A percentile compares a stretch with the other conserved stretches of the same genome.
These are phyloP conservation scores for Nannizziopsis barbatae DNA, from an alignment of 2,329 filamentous ascomycete species.

Conservation along the genomic window DNA sequence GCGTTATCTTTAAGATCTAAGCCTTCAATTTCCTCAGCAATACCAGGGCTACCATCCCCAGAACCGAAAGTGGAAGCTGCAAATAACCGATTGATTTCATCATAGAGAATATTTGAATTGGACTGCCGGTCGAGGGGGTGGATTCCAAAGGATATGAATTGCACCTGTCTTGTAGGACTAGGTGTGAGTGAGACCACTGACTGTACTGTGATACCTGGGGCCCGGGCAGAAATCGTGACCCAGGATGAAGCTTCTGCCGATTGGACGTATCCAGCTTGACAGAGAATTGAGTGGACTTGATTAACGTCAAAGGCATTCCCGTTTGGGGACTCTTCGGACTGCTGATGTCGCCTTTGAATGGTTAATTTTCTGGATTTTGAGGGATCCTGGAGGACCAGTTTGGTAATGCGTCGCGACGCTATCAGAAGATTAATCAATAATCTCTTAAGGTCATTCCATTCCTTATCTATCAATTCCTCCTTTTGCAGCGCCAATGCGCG, in stretches of 20 bases:
- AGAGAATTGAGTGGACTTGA: constrained; percentile 45
- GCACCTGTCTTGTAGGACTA: constrained; percentile 57
- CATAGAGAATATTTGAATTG: constrained; percentile 57
- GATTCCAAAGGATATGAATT: constrained; percentile 74
- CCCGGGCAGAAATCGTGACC: constrained; percentile 59
- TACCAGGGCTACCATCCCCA: constrained; percentile 34
- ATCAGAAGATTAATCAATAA: constrained; percentile 56
- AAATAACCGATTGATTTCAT: constrained; percentile 69
- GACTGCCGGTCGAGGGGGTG: constrained; percentile 47
- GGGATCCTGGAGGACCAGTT: constrained; percentile 49
- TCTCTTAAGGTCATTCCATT: constrained; percentile 55
- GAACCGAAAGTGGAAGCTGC: constrained; percentile 63
- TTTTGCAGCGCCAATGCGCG: constrained; percentile 47
- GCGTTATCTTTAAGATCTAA: constrained; percentile 26
- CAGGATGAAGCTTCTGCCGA: constrained; percentile 47
- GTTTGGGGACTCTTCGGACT: neutral
- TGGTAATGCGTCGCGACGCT: constrained; percentile 50
- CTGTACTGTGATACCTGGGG: constrained; percentile 49
- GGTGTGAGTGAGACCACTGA: constrained; percentile 63
- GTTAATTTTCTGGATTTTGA: constrained; percentile 30
- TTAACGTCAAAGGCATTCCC: constrained; percentile 19
- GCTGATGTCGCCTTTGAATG: constrained; percentile 18
- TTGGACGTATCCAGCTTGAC: constrained; percentile 55
- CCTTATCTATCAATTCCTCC: constrained; percentile 44
- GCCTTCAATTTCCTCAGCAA: constrained; percentile 28